phyloP scores from a whole-genome alignment of 768 basidiomycete species.

The Heimioporus sp. region DNA sequence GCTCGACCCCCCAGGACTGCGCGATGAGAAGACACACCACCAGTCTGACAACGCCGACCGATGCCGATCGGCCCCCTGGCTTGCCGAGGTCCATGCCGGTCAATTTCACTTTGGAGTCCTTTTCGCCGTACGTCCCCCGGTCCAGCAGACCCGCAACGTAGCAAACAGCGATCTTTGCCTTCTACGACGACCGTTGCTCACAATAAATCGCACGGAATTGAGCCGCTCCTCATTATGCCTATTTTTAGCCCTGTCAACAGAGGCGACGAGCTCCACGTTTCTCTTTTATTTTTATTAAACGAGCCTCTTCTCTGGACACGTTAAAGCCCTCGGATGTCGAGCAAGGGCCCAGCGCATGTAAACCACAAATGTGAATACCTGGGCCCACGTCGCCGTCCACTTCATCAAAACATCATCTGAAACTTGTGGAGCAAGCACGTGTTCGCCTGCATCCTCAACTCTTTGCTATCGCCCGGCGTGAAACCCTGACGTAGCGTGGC shows the following conservation, averaged over 20 bases:
- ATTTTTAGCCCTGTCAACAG: no score
- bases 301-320: no score
- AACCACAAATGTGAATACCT: neutral
- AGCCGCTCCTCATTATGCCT: no score
- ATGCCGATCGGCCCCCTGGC: constrained; percentile 21
- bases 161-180: no score
- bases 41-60: constrained; percentile 1
- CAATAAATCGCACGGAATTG: no score
- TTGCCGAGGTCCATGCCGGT: neutral
- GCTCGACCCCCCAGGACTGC: neutral
- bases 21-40: neutral
- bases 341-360: no score
- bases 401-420: neutral
- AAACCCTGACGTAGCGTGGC: neutral
- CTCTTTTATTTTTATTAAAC: no score
- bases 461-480: neutral
- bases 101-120: constrained; percentile 12
- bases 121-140: constrained; percentile 21
- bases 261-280: no score
- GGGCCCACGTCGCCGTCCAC: neutral
- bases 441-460: neutral
- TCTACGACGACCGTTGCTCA: no score
- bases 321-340: no score
- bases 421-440: neutral
- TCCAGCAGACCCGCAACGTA: no score